Percentiles rank a stretch among this genome's conserved stretches.
Evolutionary conservation across 306 rosid species (phyloP).

Genomic region (Datisca glomerata): DNA sequence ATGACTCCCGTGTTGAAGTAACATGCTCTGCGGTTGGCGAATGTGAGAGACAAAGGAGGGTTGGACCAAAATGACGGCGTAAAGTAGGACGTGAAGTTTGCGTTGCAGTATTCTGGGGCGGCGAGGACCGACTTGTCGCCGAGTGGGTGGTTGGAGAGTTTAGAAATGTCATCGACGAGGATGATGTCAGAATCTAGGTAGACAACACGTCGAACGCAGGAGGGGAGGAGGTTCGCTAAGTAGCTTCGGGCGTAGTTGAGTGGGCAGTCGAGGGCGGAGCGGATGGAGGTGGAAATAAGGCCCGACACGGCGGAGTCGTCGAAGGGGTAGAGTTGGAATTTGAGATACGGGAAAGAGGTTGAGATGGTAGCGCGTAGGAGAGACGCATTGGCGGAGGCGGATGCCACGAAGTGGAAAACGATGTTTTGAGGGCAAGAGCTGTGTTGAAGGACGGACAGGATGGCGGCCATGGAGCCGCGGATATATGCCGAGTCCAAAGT

Average conservation of each 20-base stretch:
- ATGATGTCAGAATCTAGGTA: slow-evolving; percentile 80
- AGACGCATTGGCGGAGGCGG: slow-evolving; percentile 36
- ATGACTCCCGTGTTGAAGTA: slow-evolving; percentile 92
- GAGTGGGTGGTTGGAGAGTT: slow-evolving; percentile 40
- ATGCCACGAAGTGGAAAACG: slow-evolving; percentile 60
- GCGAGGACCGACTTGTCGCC: slow-evolving; percentile 34
- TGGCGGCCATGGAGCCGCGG: slow-evolving; percentile 88
- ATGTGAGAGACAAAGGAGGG: slow-evolving; percentile 53
- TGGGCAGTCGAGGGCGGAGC: slow-evolving; percentile 82
- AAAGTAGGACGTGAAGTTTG: slow-evolving; percentile 67
- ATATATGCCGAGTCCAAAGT: slow-evolving; percentile 70
- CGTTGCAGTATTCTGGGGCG: slow-evolving; percentile 89
- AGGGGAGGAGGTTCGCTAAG: slow-evolving; percentile 44
- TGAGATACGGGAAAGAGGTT: slow-evolving; percentile 64
- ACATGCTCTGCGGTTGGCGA: slow-evolving; percentile 47
- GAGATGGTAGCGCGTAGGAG: slow-evolving; percentile 39
- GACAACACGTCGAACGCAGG: slow-evolving; percentile 56
- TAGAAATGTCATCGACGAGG: slow-evolving; percentile 73
- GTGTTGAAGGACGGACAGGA: slow-evolving; percentile 79
- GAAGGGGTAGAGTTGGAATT: slow-evolving; percentile 53
- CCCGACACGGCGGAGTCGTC: slow-evolving; percentile 38
- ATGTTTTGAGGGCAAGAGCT: slow-evolving; percentile 70
- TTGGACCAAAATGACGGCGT: slow-evolving; percentile 73
- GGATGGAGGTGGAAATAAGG: slow-evolving; percentile 73
- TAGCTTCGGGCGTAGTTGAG: slow-evolving; percentile 82